A percentile compares a stretch with the other conserved stretches of the same genome.
Conservation (phyloP, 2,329 filamentous ascomycete genomes). For the Penicillium thymicola region DNA sequence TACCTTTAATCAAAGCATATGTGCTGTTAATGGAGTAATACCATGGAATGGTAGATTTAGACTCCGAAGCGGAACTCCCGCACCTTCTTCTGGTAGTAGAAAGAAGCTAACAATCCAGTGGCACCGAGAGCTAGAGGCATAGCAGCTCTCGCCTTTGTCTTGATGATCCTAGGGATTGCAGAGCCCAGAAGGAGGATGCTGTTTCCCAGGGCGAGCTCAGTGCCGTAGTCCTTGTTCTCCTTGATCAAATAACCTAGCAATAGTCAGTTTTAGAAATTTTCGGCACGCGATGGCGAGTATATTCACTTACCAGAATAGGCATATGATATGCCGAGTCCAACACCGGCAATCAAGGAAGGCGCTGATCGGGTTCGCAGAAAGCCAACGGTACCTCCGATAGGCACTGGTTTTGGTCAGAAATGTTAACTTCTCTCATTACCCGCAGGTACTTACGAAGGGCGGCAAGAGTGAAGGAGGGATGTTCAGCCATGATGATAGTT, state of each 20-base stretch:
- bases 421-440: not conserved
- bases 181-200: conserved; percentile 16
- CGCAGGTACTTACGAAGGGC: not conserved
- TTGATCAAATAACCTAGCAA: conserved; percentile 16
- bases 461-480: conserved; percentile 5
- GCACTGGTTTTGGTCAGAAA: conserved; percentile 7
- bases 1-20: not conserved
- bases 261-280: not conserved
- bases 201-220: conserved; percentile 20
- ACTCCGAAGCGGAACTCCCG: conserved; percentile 4
- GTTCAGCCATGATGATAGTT: conserved; percentile 3
- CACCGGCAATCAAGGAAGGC: conserved; percentile 18
- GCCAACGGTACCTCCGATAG: conserved; percentile 15
- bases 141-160: conserved; percentile 12
- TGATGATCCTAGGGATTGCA: conserved; percentile 11
- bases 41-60: not conserved
- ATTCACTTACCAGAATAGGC: conserved; percentile 11
- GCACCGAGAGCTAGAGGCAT: conserved; percentile 16
- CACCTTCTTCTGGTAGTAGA: conserved; percentile 6
- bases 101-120: not conserved
- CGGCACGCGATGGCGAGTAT: rapidly evolving
- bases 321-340: conserved; percentile 18
- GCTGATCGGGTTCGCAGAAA: conserved; percentile 16
- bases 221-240: conserved; percentile 21
- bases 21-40: not conserved